Percentiles rank a stretch among this genome's conserved stretches.
These are phyloP conservation scores for Cytauxzoon felis DNA, from an alignment of 169 alveolate species.

Conservation along the genomic window DNA sequence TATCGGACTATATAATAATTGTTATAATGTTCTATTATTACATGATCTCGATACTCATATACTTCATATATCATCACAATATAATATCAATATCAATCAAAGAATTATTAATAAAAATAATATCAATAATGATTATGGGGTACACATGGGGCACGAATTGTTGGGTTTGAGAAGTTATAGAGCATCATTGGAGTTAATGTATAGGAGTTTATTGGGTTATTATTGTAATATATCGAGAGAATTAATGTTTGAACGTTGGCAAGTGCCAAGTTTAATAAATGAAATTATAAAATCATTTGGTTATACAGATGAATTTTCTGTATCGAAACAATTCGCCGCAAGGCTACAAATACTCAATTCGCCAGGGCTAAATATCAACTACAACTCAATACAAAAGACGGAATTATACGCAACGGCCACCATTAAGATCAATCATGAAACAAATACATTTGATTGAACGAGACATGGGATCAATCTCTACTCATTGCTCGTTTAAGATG, in stretches of 20 bases:
- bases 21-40: slow-evolving; percentile 4
- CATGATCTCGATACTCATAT: slow-evolving; percentile 57
- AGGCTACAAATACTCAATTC: slow-evolving; percentile 52
- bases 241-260: slow-evolving; percentile 58
- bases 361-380: slow-evolving; percentile 47
- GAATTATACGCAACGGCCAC: slow-evolving; percentile 47
- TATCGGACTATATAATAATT: background rate
- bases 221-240: slow-evolving; percentile 43
- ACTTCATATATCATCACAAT: slow-evolving; percentile 35
- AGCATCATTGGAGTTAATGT: slow-evolving; percentile 34
- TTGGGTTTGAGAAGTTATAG: slow-evolving; percentile 19
- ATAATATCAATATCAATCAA: slow-evolving; percentile 10
- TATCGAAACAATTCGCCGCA: slow-evolving; percentile 56
- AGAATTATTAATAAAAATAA: background rate
- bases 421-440: too few species aligned
- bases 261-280: slow-evolving; percentile 50
- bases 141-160: slow-evolving; percentile 5
- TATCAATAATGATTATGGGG: background rate
- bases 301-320: slow-evolving; percentile 14
- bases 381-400: slow-evolving; percentile 15
- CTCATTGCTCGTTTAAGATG: too few species aligned
- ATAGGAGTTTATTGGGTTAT: slow-evolving; percentile 45
- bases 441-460: too few species aligned
- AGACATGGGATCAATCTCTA: too few species aligned
- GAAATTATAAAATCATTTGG: slow-evolving; percentile 53